Evolutionary conservation across 2,329 filamentous ascomycete species (phyloP), one percentile per base, ranked within the genome.

Genomic region (Microsporum ferrugineum): DNA sequence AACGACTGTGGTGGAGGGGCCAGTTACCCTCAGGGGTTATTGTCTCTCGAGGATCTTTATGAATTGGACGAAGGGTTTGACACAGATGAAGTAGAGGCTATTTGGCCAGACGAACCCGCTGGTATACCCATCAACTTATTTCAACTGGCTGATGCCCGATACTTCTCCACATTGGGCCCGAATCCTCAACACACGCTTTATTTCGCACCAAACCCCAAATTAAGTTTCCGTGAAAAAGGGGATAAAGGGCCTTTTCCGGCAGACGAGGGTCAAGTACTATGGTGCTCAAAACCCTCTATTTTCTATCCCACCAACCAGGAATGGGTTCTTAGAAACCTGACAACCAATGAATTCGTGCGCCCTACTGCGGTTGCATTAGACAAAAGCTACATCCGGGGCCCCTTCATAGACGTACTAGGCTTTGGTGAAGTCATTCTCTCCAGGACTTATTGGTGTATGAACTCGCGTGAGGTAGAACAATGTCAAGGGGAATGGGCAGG

Each of bases 381-480:
- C 7, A 45, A 33, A 17, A 51, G 33, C 14, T 61, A 61, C 38
- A 60, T 63, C 23, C 60, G 45, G 27, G 60, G 62, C 12, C 70
- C 72, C 10, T 58, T 67, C 38, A 72, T 72, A 31, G 39, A 63
- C 1, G 60, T 63, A 17, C 34, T 72, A 14, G 68, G 69, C 6
- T 72, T 71, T 53, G 66, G 68, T 0, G 66, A 72, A 55, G 65
- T 70, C 41, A 60, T 72, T n/a, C 55, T 71, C 23, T 65, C 64
- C 2, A 68, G 68, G 29, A 70, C 67, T 51, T 67, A 64, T 17
- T 72, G 68, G 68, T 69, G 69, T 29, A 66, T 45, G 5, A 63
- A 64, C 34, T 14, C 31, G n/a, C 41, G n/a, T 23, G 29, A 65
- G 68, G 10, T 60, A 63, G 8, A 64, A 65, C 57, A 68, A 68